Conservation (phyloP, 805 yeast genomes). For the Cyberlindnera bimundalis region DNA sequence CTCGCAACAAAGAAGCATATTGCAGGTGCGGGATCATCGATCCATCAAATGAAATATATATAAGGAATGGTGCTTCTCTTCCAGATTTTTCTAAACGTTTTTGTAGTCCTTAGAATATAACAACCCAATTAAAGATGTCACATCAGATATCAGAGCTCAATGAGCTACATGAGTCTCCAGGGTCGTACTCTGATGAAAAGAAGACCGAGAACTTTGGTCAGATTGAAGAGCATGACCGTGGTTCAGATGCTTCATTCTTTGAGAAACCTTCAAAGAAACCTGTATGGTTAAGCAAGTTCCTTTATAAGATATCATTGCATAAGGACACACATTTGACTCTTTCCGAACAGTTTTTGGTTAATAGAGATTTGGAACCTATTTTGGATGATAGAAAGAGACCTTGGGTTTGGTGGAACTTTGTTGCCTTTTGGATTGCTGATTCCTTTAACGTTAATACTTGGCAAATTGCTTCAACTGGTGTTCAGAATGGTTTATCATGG, state of each 20-base stretch:
- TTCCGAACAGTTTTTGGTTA: conserved; percentile 64
- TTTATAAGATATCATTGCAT: conserved; percentile 20
- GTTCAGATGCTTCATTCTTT: conserved; percentile 8
- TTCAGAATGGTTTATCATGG: conserved; percentile 75
- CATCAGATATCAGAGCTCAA: background rate
- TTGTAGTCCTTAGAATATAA: background rate
- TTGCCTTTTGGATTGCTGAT: conserved; percentile 86
- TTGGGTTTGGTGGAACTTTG: conserved; percentile 83
- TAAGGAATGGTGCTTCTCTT: background rate
- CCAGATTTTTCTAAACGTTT: background rate
- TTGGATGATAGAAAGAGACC: conserved; percentile 60
- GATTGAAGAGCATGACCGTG: conserved; percentile 12
- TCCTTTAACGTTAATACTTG: conserved; percentile 87
- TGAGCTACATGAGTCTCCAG: background rate
- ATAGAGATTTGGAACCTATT: conserved; percentile 76
- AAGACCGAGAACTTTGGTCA: conserved; percentile 5
- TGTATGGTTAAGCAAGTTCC: conserved; percentile 10
- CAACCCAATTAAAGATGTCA: background rate
- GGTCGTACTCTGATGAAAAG: conserved; percentile 4
- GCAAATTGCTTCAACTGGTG: conserved; percentile 90
- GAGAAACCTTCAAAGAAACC: conserved; percentile 8
- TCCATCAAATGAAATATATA: too few species aligned
- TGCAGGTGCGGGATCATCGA: too few species aligned
- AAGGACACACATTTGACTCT: conserved; percentile 39
- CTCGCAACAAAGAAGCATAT: conserved; percentile 6